Evolutionary conservation across 1,284 basidiomycete species (phyloP).

Genomic region (Microbotryum saponariae): DNA sequence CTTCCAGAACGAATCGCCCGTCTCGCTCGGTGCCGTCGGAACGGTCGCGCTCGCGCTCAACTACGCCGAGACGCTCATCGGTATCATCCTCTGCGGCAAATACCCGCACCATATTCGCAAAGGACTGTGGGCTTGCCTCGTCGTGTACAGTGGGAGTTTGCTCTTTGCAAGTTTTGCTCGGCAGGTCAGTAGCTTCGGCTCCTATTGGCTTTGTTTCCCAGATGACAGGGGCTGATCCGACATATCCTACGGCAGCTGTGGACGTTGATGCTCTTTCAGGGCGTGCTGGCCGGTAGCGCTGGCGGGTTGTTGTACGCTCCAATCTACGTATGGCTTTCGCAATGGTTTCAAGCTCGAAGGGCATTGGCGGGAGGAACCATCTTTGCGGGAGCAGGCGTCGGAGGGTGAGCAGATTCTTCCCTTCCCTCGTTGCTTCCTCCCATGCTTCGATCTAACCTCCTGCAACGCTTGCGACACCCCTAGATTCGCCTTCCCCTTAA

Average conservation of each 20-base stretch:
- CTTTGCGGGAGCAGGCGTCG: slow-evolving; percentile 30
- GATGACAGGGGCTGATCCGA: background rate
- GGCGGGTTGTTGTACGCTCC: slow-evolving; percentile 17
- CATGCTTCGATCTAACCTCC: too few relatives aligned
- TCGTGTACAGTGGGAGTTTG: slow-evolving; percentile 16
- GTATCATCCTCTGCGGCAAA: slow-evolving; percentile 10
- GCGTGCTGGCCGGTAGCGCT: background rate
- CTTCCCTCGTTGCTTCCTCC: too few relatives aligned
- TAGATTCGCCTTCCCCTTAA: slow-evolving; percentile 22
- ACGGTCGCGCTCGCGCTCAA: slow-evolving; percentile 20
- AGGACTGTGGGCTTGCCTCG: slow-evolving; percentile 18
- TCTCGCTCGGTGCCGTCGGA: slow-evolving; percentile 21
- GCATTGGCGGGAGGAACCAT: slow-evolving; percentile 20
- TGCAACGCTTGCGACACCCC: too few relatives aligned
- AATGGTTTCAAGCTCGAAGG: slow-evolving; percentile 25
- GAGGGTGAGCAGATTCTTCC: slow-evolving; percentile 16
- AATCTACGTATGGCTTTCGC: slow-evolving; percentile 21
- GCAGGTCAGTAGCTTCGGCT: slow-evolving; percentile 16
- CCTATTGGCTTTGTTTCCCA: too few relatives aligned
- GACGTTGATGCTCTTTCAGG: slow-evolving; percentile 12
- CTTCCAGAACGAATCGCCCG: slow-evolving; percentile 15
- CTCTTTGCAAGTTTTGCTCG: slow-evolving; percentile 24
- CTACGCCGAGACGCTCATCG: slow-evolving; percentile 16
- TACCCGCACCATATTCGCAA: slow-evolving; percentile 11
- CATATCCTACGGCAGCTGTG: slow-evolving; percentile 24